Percentiles rank a stretch among this genome's conserved stretches.
Evolutionary conservation across 2,329 filamentous ascomycete species (phyloP).

Genomic region (Paracoccidioides lutzii): DNA sequence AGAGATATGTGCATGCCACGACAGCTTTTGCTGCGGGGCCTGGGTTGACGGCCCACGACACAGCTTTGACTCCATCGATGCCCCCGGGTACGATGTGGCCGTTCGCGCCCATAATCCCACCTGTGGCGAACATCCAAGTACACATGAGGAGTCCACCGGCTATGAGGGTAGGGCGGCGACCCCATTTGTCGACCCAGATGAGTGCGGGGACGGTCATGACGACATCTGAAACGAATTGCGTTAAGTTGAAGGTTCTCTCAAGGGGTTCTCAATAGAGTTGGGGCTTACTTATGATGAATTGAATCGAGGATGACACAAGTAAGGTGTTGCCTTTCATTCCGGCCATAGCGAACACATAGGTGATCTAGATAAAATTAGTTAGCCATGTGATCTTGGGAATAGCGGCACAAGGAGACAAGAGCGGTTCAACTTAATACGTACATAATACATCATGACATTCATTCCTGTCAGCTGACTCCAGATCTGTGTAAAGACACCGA

Average conservation of each 20-base stretch:
- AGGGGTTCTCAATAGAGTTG: background rate
- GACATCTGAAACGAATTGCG: conserved; percentile 27
- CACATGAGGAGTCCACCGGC: conserved; percentile 27
- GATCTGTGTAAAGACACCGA: conserved; percentile 41
- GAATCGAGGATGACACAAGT: conserved; percentile 43
- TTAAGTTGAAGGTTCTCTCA: background rate
- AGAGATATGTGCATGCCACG: conserved; percentile 51
- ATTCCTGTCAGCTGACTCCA: conserved; percentile 47
- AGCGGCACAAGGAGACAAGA: too few relatives aligned
- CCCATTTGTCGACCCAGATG: conserved; percentile 38
- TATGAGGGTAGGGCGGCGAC: conserved; percentile 37
- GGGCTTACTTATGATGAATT: conserved; percentile 36
- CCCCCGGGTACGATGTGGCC: conserved; percentile 27
- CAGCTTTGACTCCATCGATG: conserved; percentile 31
- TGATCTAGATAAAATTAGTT: conserved; percentile 10
- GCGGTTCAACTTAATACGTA: conserved; percentile 36
- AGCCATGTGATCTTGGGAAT: too few relatives aligned
- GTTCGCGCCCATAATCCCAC: conserved; percentile 39
- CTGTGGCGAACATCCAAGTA: conserved; percentile 40
- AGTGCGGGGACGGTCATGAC: conserved; percentile 40
- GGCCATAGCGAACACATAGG: conserved; percentile 6
- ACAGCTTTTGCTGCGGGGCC: conserved; percentile 43
- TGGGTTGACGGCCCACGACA: conserved; percentile 35
- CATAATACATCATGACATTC: conserved; percentile 48
- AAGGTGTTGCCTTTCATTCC: conserved; percentile 24